Evolutionary conservation across 257 asterid species (phyloP).

Genomic region (Solanum sejunctum): DNA sequence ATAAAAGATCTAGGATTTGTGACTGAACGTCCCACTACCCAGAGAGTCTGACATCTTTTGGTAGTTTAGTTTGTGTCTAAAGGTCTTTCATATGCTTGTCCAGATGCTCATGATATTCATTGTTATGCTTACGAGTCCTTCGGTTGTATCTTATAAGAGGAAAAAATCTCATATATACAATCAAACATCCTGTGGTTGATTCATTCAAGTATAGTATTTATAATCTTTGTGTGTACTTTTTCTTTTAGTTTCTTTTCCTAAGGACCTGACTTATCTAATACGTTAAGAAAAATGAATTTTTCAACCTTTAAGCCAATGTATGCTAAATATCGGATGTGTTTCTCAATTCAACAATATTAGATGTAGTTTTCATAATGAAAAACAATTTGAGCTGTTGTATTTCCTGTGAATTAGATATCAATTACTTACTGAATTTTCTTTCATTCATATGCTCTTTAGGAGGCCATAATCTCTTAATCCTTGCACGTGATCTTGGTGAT

Average conservation of each 20-base stretch:
- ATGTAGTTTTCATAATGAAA: background rate
- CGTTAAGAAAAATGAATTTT: background rate
- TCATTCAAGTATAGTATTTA: background rate
- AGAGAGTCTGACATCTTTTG: background rate
- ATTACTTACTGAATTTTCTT: conserved; percentile 1
- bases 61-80: background rate
- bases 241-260: background rate
- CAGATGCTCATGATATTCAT: background rate
- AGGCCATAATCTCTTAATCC: conserved; percentile 90
- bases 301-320: background rate
- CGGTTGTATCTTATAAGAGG: background rate
- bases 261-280: background rate
- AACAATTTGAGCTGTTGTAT: background rate
- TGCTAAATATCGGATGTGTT: background rate
- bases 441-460: conserved; percentile 31
- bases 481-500: conserved; percentile 89
- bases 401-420: background rate
- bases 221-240: background rate
- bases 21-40: background rate
- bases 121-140: background rate
- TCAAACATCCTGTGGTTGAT: background rate
- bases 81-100: background rate
- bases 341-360: background rate
- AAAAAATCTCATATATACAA: background rate
- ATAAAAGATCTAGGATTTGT: background rate